phyloP scores from a whole-genome alignment of 2,329 filamentous ascomycete species.

The Trichoderma oligosporum region DNA sequence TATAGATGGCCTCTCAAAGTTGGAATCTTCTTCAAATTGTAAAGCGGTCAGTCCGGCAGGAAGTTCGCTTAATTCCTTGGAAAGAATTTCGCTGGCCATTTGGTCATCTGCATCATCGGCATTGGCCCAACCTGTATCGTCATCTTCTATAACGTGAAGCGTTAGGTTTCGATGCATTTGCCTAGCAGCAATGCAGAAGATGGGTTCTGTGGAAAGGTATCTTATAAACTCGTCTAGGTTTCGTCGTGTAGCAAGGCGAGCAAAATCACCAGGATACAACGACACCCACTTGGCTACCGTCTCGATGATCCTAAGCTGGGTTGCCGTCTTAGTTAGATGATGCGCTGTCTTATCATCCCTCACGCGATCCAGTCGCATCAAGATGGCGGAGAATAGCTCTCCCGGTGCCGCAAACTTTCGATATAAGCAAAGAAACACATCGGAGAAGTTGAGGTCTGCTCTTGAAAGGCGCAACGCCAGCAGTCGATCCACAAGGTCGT shows the following conservation, averaged over 20 bases:
- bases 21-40: slow-evolving; percentile 45
- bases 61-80: slow-evolving; percentile 40
- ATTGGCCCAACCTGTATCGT: slow-evolving; percentile 90
- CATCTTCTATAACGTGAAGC: slow-evolving; percentile 70
- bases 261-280: slow-evolving; percentile 89
- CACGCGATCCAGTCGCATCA: slow-evolving; percentile 69
- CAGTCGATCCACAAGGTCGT: slow-evolving; percentile 82
- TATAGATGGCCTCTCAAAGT: slow-evolving; percentile 43
- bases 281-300: slow-evolving; percentile 86
- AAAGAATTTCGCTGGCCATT: slow-evolving; percentile 34
- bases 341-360: slow-evolving; percentile 63
- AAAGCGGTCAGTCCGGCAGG: slow-evolving; percentile 45
- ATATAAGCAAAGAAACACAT: slow-evolving; percentile 89
- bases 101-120: slow-evolving; percentile 56
- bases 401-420: slow-evolving; percentile 85
- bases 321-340: slow-evolving; percentile 72
- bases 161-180: slow-evolving; percentile 81
- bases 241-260: slow-evolving; percentile 67
- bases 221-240: slow-evolving; percentile 71
- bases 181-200: slow-evolving; percentile 79
- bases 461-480: slow-evolving; percentile 77
- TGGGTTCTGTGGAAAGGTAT: slow-evolving; percentile 69
- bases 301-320: slow-evolving; percentile 78
- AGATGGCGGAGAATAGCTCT: slow-evolving; percentile 71
- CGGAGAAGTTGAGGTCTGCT: slow-evolving; percentile 81